Evolutionary conservation across 148 eudicot species (phyloP), one percentile per base, ranked within the genome.

Genomic region (Pouteria glomerata): DNA sequence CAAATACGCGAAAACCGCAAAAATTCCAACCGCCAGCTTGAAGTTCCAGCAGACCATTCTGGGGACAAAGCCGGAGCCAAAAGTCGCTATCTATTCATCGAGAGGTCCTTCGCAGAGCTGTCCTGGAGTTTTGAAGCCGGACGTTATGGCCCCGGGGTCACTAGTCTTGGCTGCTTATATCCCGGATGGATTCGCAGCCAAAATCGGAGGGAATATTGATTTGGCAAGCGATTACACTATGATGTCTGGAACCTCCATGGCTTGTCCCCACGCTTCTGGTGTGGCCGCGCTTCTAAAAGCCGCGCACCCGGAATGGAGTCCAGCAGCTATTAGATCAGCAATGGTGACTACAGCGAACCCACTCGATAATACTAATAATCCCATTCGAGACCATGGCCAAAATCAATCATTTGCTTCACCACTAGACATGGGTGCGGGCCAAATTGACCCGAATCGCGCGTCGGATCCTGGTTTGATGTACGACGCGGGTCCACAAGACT

Each of bases 171-270:
- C 82, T 16, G 35, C 81, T 14, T 68, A 66, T 60, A 51, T 62
- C 16, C 77, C 81, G 16, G 16, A 64, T 24, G 13, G 2, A 11
- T 4, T 8, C 0, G 35, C 26, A 42, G 50, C 74, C n/a, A 0
- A 0, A 6, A 65, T 81, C 21, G 78, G 78, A 0, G 8, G 19
- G 0, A 27, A 29, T 16, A 55, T 76, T 5, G 3, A 0, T 8
- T 41, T 81, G n/a, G 10, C 72, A 0, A 70, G 69, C 11, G 75
- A 77, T 12, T 81, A 23, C 19, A 37, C 15, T 13, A 41, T 66
- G 21, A 69, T 69, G 1, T 81, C 81, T 8, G 84, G 84, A 10
- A 81, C 84, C 4, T 81, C 84, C 39, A 77, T 77, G 84, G 59
- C 84, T 1, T 81, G 84, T 39, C 84, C 84, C 16, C 84, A 81